A percentile compares a stretch with the other conserved stretches of the same genome.
Evolutionary conservation across 208 protist genomes (phyloP).

Genomic region (Trichomonas vaginalis): DNA sequence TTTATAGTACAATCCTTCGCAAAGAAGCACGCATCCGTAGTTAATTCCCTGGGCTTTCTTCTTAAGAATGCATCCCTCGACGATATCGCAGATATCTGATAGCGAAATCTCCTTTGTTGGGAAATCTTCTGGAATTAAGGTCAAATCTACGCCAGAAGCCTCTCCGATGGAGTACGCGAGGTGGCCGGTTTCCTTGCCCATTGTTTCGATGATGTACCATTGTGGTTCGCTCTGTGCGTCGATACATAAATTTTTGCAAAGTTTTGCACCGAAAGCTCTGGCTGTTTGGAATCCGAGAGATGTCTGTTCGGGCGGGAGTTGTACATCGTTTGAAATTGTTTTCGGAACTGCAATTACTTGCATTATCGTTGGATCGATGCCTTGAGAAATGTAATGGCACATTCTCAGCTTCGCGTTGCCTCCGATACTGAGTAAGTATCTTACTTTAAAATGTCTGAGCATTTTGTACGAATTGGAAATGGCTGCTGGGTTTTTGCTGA

Average conservation of each 20-base stretch:
- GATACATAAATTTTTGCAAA: conserved; percentile 1
- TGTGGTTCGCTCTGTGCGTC: not conserved
- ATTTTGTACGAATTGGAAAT: not conserved
- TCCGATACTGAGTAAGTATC: conserved; percentile 21
- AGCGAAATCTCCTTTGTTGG: not conserved
- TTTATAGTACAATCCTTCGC: conserved; percentile 18
- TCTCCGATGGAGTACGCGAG: conserved; percentile 18
- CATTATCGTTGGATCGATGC: not conserved
- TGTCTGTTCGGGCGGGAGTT: not conserved
- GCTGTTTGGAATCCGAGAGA: conserved; percentile 27
- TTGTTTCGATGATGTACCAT: conserved; percentile 23
- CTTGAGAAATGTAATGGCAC: conserved; percentile 13
- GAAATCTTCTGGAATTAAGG: conserved; percentile 30
- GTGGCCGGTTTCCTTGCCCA: conserved; percentile 25
- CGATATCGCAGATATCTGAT: conserved; percentile 1
- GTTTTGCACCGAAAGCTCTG: not conserved
- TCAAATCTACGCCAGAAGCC: not conserved
- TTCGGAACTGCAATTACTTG: conserved; percentile 23
- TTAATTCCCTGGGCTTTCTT: not conserved
- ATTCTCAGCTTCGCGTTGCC: conserved; percentile 19
- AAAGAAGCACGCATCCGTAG: conserved; percentile 18
- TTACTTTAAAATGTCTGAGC: conserved; percentile 15
- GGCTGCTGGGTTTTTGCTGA: not conserved
- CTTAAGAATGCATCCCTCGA: conserved; percentile 15
- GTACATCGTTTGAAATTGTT: conserved; percentile 30